A percentile compares a stretch with the other conserved stretches of the same genome.
Conservation (phyloP, 352 stramenopile species). For the Globisporangium spiculum region DNA sequence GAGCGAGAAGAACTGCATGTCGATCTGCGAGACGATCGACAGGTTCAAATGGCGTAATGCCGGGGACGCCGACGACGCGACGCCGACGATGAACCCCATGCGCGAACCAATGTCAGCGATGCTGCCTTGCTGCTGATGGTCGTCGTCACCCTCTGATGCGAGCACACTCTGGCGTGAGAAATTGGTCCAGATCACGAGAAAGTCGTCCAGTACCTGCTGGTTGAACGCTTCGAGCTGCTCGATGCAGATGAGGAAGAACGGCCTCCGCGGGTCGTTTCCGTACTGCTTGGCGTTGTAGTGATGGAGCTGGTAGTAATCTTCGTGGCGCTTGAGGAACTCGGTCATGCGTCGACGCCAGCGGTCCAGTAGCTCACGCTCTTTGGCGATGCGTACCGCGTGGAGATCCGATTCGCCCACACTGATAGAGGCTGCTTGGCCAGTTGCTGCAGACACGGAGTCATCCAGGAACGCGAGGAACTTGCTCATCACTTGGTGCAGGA, state of each 20-base stretch:
- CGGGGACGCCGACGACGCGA: constrained; percentile 63
- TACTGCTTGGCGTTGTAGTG: constrained; percentile 8
- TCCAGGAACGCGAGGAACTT: constrained; percentile 25
- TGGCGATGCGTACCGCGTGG: background rate
- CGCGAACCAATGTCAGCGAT: constrained; percentile 11
- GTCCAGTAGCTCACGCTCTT: constrained; percentile 6
- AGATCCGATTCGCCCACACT: background rate
- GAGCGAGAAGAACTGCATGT: constrained; percentile 77
- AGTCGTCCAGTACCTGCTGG: constrained; percentile 56
- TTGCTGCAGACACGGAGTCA: background rate
- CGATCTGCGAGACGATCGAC: constrained; percentile 43
- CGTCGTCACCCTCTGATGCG: background rate
- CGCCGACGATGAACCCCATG: constrained; percentile 65
- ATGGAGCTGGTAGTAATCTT: constrained; percentile 37
- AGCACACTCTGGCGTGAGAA: constrained; percentile 23
- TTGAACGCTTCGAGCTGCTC: constrained; percentile 70
- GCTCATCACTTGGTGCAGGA: constrained; percentile 40
- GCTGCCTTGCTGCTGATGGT: constrained; percentile 5
- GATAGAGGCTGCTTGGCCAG: background rate
- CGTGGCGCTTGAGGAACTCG: constrained; percentile 24
- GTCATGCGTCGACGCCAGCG: constrained; percentile 23
- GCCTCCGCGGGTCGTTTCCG: constrained; percentile 14
- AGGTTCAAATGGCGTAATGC: constrained; percentile 64
- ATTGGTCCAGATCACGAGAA: constrained; percentile 71
- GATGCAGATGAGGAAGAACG: constrained; percentile 70